Conservation (phyloP, 768 basidiomycete genomes). For the Rhizopogon vinicolor region DNA sequence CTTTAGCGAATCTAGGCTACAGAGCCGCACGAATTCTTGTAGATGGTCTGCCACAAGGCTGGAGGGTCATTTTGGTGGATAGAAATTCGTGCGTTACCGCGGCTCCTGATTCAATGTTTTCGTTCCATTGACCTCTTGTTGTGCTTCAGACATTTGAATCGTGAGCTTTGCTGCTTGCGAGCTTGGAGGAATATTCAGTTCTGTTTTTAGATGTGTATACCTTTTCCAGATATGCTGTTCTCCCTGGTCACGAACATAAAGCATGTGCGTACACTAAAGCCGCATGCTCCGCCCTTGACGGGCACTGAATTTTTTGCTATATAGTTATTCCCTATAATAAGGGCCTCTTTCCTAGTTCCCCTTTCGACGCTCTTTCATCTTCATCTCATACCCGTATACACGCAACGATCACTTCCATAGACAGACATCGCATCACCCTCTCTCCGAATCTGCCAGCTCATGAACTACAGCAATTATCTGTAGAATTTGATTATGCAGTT, state of each 20-base stretch:
- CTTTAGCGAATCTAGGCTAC: conserved; percentile 30
- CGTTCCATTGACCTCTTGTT: not conserved
- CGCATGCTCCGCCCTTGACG: not conserved
- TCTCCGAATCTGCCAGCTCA: not conserved
- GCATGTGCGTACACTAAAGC: conserved; percentile 38
- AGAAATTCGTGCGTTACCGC: conserved; percentile 46
- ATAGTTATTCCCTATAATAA: conserved; percentile 52
- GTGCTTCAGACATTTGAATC: conserved; percentile 40
- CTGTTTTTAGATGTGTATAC: conserved; percentile 45
- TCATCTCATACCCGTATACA: conserved; percentile 34
- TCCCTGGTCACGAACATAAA: conserved; percentile 61
- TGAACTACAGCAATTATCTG: conserved; percentile 10
- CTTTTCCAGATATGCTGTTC: conserved; percentile 51
- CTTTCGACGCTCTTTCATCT: not conserved
- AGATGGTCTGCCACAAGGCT: conserved; percentile 41
- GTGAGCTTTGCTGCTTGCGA: conserved; percentile 20
- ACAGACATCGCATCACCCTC: conserved; percentile 30
- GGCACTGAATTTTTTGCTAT: not conserved
- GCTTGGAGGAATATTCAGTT: not conserved
- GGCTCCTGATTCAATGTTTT: not conserved
- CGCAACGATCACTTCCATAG: conserved; percentile 39
- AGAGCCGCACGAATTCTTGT: conserved; percentile 47
- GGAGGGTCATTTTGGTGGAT: conserved; percentile 56
- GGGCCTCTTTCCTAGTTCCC: conserved; percentile 31
- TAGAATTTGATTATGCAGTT: conserved; percentile 53